phyloP scores from a whole-genome alignment of 352 stramenopile species.

The Blastocystis sp. region DNA sequence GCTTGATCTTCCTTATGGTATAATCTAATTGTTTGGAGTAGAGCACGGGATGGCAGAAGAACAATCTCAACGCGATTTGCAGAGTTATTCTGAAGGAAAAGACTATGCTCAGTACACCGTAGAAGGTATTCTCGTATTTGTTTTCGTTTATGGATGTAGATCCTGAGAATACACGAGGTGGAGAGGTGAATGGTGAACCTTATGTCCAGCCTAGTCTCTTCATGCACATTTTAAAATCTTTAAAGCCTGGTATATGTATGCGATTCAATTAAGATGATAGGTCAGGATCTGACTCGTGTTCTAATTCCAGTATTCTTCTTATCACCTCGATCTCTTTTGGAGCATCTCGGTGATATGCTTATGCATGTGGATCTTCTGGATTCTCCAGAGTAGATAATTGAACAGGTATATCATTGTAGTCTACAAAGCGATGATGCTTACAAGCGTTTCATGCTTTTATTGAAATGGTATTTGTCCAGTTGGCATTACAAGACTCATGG shows the following conservation, averaged over 20 bases:
- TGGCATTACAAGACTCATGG: constrained; percentile 57
- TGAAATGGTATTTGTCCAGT: constrained; percentile 47
- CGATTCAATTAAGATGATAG: background rate
- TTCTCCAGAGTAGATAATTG: background rate
- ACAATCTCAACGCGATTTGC: background rate
- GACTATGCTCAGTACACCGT: constrained; percentile 37
- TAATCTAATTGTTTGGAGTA: no score
- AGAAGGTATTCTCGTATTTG: background rate
- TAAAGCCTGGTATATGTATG: background rate
- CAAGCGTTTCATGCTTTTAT: constrained; percentile 40
- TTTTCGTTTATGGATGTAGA: constrained; percentile 11
- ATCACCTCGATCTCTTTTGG: constrained; percentile 5
- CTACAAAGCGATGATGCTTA: background rate
- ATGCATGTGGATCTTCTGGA: constrained; percentile 50
- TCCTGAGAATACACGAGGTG: constrained; percentile 17
- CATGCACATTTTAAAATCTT: constrained; percentile 51
- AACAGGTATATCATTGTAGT: background rate
- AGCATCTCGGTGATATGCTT: constrained; percentile 36
- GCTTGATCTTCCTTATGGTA: background rate
- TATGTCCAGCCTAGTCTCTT: constrained; percentile 55
- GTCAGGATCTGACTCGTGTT: constrained; percentile 28
- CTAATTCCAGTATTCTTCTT: constrained; percentile 49
- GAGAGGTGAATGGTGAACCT: constrained; percentile 15
- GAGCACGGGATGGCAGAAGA: background rate
- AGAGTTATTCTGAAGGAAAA: background rate